Conservation (phyloP, 2,329 filamentous ascomycete species). For the Fusarium sp. region DNA sequence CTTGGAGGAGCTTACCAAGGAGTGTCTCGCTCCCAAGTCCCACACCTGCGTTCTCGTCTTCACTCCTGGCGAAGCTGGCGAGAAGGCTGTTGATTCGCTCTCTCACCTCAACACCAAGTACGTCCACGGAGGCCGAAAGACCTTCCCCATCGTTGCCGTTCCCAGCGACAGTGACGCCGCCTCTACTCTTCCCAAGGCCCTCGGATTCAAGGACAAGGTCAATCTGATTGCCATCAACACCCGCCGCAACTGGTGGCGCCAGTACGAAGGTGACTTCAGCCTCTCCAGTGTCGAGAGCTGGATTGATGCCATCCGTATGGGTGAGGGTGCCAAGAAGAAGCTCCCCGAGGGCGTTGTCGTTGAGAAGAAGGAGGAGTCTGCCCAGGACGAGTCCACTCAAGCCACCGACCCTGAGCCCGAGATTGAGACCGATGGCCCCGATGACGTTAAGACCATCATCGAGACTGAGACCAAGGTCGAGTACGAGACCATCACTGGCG, state of each 20-base stretch:
- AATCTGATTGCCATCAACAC: slow-evolving; percentile 86
- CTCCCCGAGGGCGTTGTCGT: slow-evolving; percentile 71
- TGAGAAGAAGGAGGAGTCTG: slow-evolving; percentile 42
- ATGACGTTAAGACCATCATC: slow-evolving; percentile 38
- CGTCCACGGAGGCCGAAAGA: slow-evolving; percentile 69
- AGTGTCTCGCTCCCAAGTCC: slow-evolving; percentile 80
- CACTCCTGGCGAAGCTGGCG: slow-evolving; percentile 66
- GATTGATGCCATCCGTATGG: slow-evolving; percentile 91
- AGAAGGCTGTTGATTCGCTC: slow-evolving; percentile 70
- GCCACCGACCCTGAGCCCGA: slow-evolving; percentile 46
- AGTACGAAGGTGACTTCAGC: slow-evolving; percentile 72
- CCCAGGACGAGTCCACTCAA: slow-evolving; percentile 24
- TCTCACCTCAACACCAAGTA: slow-evolving; percentile 83
- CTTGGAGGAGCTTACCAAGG: slow-evolving; percentile 70
- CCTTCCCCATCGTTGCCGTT: slow-evolving; percentile 88
- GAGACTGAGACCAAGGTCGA: slow-evolving; percentile 38
- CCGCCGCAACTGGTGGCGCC: slow-evolving; percentile 87
- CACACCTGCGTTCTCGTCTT: slow-evolving; percentile 86
- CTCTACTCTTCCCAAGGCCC: slow-evolving; percentile 58
- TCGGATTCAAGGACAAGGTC: slow-evolving; percentile 70
- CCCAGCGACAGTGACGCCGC: slow-evolving; percentile 59
- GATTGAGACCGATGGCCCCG: slow-evolving; percentile 41
- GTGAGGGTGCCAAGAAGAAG: slow-evolving; percentile 84
- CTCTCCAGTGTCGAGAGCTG: slow-evolving; percentile 78
- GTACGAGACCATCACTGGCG: slow-evolving; percentile 14